Evolutionary conservation across 2,329 filamentous ascomycete genomes (phyloP).

Genomic region (Curvularia spicifera): DNA sequence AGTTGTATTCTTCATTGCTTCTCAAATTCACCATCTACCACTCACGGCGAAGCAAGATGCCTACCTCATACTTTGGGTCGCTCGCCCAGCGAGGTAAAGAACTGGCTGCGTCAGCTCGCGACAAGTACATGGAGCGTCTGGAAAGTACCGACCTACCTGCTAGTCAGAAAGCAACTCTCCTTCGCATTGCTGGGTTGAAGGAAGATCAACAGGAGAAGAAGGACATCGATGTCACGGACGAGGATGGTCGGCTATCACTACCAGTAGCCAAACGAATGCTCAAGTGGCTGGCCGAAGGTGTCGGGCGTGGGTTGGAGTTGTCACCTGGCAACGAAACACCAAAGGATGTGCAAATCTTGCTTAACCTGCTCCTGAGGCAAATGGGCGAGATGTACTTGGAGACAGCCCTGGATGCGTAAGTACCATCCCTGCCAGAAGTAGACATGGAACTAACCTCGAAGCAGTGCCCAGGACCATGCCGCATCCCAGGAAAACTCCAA

Average conservation of each 20-base stretch:
- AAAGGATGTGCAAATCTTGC: constrained; percentile 86
- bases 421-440: constrained; percentile 6
- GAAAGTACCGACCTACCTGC: constrained; percentile 87
- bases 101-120: constrained; percentile 83
- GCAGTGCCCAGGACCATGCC: constrained; percentile 67
- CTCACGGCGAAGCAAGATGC: constrained; percentile 82
- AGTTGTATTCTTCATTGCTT: constrained; percentile 85
- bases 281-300: constrained; percentile 94
- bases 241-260: constrained; percentile 83
- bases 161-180: constrained; percentile 88
- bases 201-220: constrained; percentile 78
- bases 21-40: constrained; percentile 99
- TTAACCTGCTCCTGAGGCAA: constrained; percentile 81
- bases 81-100: constrained; percentile 90
- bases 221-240: constrained; percentile 88
- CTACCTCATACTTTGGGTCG: constrained; percentile 90
- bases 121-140: constrained; percentile 87
- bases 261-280: constrained; percentile 97
- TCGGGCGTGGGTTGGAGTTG: constrained; percentile 89
- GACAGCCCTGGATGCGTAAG: constrained; percentile 66
- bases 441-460: constrained; percentile 18
- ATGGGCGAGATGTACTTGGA: constrained; percentile 85
- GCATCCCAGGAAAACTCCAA: constrained; percentile 79
- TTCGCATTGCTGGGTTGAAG: constrained; percentile 82
- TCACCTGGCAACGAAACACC: constrained; percentile 86